Evolutionary conservation across 768 basidiomycete species (phyloP), one percentile per base, ranked within the genome.

Genomic region (Clitopilus hobsonii): DNA sequence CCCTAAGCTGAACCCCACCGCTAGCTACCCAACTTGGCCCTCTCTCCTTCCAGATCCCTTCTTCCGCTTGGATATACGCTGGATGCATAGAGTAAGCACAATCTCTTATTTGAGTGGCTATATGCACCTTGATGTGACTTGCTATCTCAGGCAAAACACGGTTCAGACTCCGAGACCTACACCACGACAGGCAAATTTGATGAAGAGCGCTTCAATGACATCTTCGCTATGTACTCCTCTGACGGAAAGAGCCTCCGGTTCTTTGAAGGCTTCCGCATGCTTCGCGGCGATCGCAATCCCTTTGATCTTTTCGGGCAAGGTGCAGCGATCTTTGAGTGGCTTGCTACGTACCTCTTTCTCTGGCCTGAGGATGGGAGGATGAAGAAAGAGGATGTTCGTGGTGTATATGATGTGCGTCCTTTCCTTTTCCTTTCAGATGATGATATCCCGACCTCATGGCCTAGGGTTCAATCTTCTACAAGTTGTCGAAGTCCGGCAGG

Each of bases 221-320:
- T 74, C 14, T 77, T 79, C 64, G 53, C 72, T 29, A 70, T 73
- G 69, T 77, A 75, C 60, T 69, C 75, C 0, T 54, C 65, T 26
- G 69, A 71, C 22, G 69, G 73, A 53, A 20, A 45, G 41, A 45
- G 18, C 41, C 59, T 79, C 54, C 67, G 67, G 3, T 72, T 74
- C 52, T 32, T 28, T n/a, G 73, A 77, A 57, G 67, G 68, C n/a
- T 59, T 75, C 7, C 59, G 62, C 6, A 78, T 79, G 76, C 20
- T 77, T 27, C 68, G 69, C 27, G 74, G 71, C 1, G 75, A 77
- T 52, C 69, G 71, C 54, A 69, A 75, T 50, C 58, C 65, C 0
- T 76, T 61, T 49, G 77, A 78, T 58, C 58, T 60, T 75, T 76
- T 76, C 58, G 76, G 77, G 16, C 76, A 74, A 71, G 58, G 65